phyloP scores from a whole-genome alignment of 2,329 filamentous ascomycete species.

The Fusarium sp. region DNA sequence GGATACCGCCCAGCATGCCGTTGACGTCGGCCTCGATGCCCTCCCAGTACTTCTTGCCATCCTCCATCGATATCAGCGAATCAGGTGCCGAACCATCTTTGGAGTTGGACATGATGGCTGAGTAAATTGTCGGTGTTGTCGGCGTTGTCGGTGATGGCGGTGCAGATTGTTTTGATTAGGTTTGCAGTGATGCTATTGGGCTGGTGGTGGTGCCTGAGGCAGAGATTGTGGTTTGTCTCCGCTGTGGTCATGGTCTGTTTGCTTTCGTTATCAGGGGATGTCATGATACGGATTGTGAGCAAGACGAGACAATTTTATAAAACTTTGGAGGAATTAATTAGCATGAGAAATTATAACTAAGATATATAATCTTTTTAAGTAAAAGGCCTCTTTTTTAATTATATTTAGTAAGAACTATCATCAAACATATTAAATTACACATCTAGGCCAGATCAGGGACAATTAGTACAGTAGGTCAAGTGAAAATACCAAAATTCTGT shows the following conservation, averaged over 20 bases:
- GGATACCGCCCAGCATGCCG: slow-evolving; percentile 83
- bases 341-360: too few relatives aligned
- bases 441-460: too few relatives aligned
- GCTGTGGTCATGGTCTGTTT: not conserved
- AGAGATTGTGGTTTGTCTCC: not conserved
- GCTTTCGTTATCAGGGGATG: not conserved
- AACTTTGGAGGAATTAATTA: too few relatives aligned
- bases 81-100: slow-evolving; percentile 39
- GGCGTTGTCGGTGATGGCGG: not conserved
- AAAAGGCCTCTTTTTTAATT: too few relatives aligned
- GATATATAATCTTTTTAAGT: too few relatives aligned
- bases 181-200: not conserved
- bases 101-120: slow-evolving; percentile 9
- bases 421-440: too few relatives aligned
- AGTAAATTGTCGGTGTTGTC: too few relatives aligned
- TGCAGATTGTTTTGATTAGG: not conserved
- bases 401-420: too few relatives aligned
- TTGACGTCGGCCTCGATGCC: slow-evolving; percentile 60
- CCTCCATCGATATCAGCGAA: slow-evolving; percentile 49
- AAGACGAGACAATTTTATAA: too few relatives aligned
- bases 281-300: not conserved
- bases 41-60: slow-evolving; percentile 62
- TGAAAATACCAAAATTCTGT: not conserved
- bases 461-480: too few relatives aligned
- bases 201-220: not conserved